Conservation (phyloP, 805 yeast species). For the Kazachstania taianensis region DNA sequence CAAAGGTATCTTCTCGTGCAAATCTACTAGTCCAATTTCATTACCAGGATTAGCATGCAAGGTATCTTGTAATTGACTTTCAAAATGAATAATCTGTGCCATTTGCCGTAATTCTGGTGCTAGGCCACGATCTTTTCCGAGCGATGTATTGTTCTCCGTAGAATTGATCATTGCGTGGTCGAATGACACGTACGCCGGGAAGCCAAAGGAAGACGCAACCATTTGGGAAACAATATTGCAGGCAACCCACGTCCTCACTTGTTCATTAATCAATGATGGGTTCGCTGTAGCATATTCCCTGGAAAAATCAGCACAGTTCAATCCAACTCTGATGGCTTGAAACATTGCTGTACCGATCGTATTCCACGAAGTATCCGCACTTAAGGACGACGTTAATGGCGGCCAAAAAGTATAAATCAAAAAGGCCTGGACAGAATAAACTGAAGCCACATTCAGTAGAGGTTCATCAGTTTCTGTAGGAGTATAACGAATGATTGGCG, state of each 20-base stretch:
- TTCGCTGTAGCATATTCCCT: slow-evolving; percentile 40
- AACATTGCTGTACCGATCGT: slow-evolving; percentile 86
- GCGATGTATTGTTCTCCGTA: neutral
- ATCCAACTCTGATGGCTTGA: slow-evolving; percentile 84
- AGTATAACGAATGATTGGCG: slow-evolving; percentile 75
- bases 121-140: slow-evolving; percentile 18
- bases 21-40: slow-evolving; percentile 51
- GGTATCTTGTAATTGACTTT: slow-evolving; percentile 71
- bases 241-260: slow-evolving; percentile 82
- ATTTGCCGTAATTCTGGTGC: slow-evolving; percentile 57
- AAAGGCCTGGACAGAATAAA: slow-evolving; percentile 89
- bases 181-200: slow-evolving; percentile 82
- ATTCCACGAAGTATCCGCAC: slow-evolving; percentile 93
- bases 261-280: slow-evolving; percentile 48
- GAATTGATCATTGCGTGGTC: slow-evolving; percentile 36
- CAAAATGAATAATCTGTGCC: slow-evolving; percentile 75
- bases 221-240: slow-evolving; percentile 84
- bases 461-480: slow-evolving; percentile 64
- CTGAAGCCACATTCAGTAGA: slow-evolving; percentile 75
- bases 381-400: slow-evolving; percentile 82
- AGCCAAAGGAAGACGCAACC: slow-evolving; percentile 86
- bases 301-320: slow-evolving; percentile 65
- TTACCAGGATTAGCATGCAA: slow-evolving; percentile 61
- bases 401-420: slow-evolving; percentile 89
- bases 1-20: slow-evolving; percentile 64